phyloP scores from a whole-genome alignment of 805 yeast genomes.

The Wickerhamiella musiphila region DNA sequence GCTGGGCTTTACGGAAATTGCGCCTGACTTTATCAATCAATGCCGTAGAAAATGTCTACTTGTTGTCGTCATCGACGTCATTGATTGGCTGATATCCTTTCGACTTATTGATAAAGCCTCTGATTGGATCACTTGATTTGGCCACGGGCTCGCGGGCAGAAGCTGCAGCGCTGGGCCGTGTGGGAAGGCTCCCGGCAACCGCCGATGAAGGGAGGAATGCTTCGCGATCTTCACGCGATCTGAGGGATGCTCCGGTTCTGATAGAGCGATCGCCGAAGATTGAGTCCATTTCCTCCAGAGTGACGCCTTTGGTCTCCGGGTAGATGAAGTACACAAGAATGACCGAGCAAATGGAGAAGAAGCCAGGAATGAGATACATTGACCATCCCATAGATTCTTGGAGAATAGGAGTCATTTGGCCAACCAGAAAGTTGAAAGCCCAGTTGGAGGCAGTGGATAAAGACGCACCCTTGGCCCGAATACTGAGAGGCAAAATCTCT shows the following conservation, averaged over 20 bases:
- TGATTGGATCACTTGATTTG: neutral
- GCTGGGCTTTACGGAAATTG: too few relatives aligned
- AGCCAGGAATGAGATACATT: slow-evolving; percentile 65
- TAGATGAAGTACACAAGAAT: slow-evolving; percentile 53
- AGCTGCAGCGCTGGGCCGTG: slow-evolving; percentile 5
- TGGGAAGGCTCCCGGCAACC: neutral
- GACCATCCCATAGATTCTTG: slow-evolving; percentile 65
- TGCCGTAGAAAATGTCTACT: too few relatives aligned
- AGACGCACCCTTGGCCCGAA: slow-evolving; percentile 81
- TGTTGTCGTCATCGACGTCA: too few relatives aligned
- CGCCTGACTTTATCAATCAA: too few relatives aligned
- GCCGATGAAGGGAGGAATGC: slow-evolving; percentile 7
- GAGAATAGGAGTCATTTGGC: slow-evolving; percentile 77
- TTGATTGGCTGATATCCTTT: slow-evolving; percentile 3
- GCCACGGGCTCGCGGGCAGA: slow-evolving; percentile 4
- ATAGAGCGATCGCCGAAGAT: slow-evolving; percentile 53
- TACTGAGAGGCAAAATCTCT: slow-evolving; percentile 69
- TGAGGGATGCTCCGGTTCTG: slow-evolving; percentile 11
- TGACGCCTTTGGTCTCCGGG: slow-evolving; percentile 84
- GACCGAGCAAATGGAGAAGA: slow-evolving; percentile 57
- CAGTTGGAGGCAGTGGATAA: slow-evolving; percentile 84
- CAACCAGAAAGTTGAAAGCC: slow-evolving; percentile 83
- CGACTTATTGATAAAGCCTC: neutral
- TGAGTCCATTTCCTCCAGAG: slow-evolving; percentile 82
- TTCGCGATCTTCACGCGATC: slow-evolving; percentile 14